Evolutionary conservation across 2,329 filamentous ascomycete species (phyloP).

Genomic region (Fusarium sp.): DNA sequence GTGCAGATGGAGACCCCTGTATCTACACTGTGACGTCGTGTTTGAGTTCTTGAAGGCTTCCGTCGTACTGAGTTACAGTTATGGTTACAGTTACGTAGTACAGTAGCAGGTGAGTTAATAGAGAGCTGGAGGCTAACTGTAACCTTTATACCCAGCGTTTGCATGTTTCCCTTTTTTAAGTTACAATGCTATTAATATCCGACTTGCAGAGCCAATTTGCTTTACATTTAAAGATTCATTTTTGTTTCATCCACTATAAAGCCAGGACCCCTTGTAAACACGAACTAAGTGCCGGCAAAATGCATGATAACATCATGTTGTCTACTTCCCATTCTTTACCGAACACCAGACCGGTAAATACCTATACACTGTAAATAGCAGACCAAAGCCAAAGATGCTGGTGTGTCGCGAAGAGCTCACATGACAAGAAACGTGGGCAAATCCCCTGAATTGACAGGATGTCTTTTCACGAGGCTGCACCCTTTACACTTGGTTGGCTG

Average conservation of each 20-base stretch:
- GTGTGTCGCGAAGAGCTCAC: slow-evolving; percentile 25
- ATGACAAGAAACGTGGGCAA: slow-evolving; percentile 40
- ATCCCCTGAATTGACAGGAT: slow-evolving; percentile 44
- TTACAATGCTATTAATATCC: slow-evolving; percentile 2
- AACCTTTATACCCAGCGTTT: not conserved
- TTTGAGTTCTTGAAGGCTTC: slow-evolving; percentile 11
- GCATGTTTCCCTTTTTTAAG: not conserved
- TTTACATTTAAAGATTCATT: slow-evolving; percentile 19
- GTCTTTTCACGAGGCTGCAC: slow-evolving; percentile 26
- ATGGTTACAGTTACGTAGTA: too few relatives aligned
- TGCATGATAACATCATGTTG: slow-evolving; percentile 44
- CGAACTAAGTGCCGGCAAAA: slow-evolving; percentile 6
- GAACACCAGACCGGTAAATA: not conserved
- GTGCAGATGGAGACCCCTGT: slow-evolving; percentile 31
- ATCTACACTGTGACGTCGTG: slow-evolving; percentile 37
- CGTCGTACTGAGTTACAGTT: slow-evolving; percentile 2
- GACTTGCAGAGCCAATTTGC: not conserved
- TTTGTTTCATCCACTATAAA: slow-evolving; percentile 17
- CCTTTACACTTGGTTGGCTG: slow-evolving; percentile 26
- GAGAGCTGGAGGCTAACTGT: slow-evolving; percentile 21
- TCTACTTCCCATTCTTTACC: not conserved
- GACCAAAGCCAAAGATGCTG: not conserved
- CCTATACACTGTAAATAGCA: not conserved
- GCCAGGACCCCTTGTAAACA: slow-evolving; percentile 11
- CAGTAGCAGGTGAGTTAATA: slow-evolving; percentile 5